Base-by-base conservation (phyloP, 2,329 filamentous ascomycete genomes). In the Fusarium foetens region DNA sequence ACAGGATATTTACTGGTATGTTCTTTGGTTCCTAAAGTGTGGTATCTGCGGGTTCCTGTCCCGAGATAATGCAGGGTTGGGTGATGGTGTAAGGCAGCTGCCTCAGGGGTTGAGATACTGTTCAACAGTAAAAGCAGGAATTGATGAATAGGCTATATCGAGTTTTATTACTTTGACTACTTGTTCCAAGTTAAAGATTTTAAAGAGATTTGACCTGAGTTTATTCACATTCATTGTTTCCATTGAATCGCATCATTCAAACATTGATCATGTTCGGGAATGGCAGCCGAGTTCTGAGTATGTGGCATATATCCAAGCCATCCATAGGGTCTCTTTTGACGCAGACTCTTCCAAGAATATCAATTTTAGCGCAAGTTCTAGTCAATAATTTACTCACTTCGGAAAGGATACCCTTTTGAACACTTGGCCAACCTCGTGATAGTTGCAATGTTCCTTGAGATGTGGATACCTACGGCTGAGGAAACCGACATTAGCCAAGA, bases 1-100 rank as follows among this genome's bases (percentile, higher is more conserved):
- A 39, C 33, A 9, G 25, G 23, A 52, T 10, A 4, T 25, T 21
- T 4, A 21, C 21, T 23, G n/a, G 10, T 23, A 11, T 25, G 23
- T 42, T 11, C 6, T 35, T 39, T 6, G 21, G 54, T 38, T 17
- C 13, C 25, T 38, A 8, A 19, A 33, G 35, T 29, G 35, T 69
- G 42, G 19, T 29, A 31, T n/a, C 14, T 5, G 14, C 70, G 69
- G 57, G 42, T 70, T 57, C 45, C 19, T 58, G 16, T 58, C 21
- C 65, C 65, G 57, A 70, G 39, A 31, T 55, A 25, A 33, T 48
- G 54, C 14, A 33, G 36, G 36, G 35, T 41, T 48, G 19, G 36
- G 14, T 25, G 4, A 8, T 39, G 25, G 36, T 71, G 33, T 71
- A 68, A 68, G 63, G 55, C 42, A 45, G 17, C n/a, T 45, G n/a